Base-by-base conservation (phyloP, 2,329 filamentous ascomycete genomes). In the Trichophyton verrucosum region DNA sequence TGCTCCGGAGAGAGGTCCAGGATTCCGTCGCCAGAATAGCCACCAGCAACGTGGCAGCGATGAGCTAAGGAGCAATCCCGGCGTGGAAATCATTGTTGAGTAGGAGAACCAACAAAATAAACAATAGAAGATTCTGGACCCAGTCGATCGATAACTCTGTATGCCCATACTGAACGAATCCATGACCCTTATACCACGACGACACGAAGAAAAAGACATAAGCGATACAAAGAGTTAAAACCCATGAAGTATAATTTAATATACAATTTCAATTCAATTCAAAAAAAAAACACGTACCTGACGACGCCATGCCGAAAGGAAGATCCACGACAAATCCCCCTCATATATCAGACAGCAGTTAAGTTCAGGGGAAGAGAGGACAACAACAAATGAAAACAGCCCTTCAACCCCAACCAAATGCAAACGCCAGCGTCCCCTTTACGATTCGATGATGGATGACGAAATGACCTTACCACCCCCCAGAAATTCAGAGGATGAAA, bases 81-180 rank as follows among this genome's bases (percentile, higher is more conserved):
- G 80, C 61, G 79, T 84, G 65, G 82, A 84, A 71, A 84, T 85
- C 70, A 82, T 84, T 67, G 82, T 85, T 67, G 83, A 84, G 76
- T 83, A 82, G 73, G 71, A 51, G 63, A 63, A 66, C 63, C 49
- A 55, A 36, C 49, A 55, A 55, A 17, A 11, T 22, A 30, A 30
- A 55, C n/a, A 55, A 36, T 44, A 55, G 49, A 55, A 55, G 17
- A 55, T 17, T 55, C 49, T 55, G 49, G 49, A 55, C 49, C 49
- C 49, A 55, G 49, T 55, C 49, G 49, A 55, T 55, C 49, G 49
- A 55, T 55, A 55, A 55, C 49, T 55, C 49, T 55, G 49, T 55
- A 55, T 55, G 30, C 49, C 49, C 30, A 55, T 55, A 55, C 49
- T 55, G 49, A 55, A 55, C 49, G 49, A 55, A 55, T 55, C 49